These are phyloP conservation scores for Yamadazyma blattariae DNA, from an alignment of 1,139 yeast species.

Conservation along the genomic window DNA sequence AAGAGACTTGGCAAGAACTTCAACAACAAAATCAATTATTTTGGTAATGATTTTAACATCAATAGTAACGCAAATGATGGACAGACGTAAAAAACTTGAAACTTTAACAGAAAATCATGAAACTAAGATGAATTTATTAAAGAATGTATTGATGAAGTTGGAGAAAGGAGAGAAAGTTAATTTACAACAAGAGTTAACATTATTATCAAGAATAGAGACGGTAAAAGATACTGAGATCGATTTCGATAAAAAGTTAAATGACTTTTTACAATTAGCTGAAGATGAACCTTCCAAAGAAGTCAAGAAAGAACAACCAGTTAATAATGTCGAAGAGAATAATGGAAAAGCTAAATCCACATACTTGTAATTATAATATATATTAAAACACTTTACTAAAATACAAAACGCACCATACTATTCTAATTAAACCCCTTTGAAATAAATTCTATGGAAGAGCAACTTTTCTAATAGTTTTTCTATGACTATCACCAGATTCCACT, in stretches of 20 bases:
- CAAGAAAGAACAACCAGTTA: background rate
- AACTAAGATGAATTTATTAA: constrained; percentile 30
- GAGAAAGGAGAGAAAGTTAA: constrained; percentile 33
- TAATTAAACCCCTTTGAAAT: too few species aligned
- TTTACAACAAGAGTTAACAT: constrained; percentile 33
- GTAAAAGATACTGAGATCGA: constrained; percentile 36
- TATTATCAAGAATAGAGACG: constrained; percentile 33
- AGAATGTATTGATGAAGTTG: constrained; percentile 29
- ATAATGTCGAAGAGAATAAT: background rate
- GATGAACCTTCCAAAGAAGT: too few species aligned
- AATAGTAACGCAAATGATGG: constrained; percentile 37
- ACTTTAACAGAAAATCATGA: constrained; percentile 26
- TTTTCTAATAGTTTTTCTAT: constrained; percentile 59
- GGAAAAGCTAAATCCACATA: background rate
- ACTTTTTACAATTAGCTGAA: constrained; percentile 31
- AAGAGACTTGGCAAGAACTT: constrained; percentile 15
- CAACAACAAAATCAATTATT: constrained; percentile 38
- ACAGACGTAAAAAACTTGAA: constrained; percentile 33
- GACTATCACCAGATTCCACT: constrained; percentile 70
- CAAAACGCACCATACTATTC: constrained; percentile 1
- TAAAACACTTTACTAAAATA: background rate
- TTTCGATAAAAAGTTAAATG: constrained; percentile 38
- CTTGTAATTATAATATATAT: background rate
- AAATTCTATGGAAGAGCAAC: constrained; percentile 18
- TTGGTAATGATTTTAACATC: constrained; percentile 40